These are phyloP conservation scores for Mortierella hygrophila DNA, from an alignment of 192 early-diverging fungal species.

Conservation along the genomic window DNA sequence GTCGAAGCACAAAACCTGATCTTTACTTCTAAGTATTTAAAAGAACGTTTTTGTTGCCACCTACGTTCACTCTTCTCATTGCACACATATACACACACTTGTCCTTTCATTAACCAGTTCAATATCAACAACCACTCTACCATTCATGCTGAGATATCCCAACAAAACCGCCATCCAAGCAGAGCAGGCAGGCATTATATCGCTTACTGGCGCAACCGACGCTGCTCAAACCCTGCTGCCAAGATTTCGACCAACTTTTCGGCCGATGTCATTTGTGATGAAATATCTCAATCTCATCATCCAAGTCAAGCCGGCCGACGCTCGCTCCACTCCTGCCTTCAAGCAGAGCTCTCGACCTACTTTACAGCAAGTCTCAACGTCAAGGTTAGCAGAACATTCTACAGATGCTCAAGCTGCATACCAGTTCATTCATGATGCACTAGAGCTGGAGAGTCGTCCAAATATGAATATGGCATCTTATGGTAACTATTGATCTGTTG, in stretches of 20 bases:
- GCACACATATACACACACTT: background rate
- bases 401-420: conserved; percentile 59
- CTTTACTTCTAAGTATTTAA: background rate
- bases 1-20: background rate
- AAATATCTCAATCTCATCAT: background rate
- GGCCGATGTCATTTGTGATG: conserved; percentile 1
- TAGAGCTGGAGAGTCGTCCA: conserved; percentile 82
- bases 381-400: conserved; percentile 44
- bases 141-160: background rate
- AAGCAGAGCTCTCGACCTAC: background rate
- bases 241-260: background rate
- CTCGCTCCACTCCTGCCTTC: background rate
- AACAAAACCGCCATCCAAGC: conserved; percentile 1
- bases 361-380: conserved; percentile 42
- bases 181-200: background rate
- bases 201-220: background rate
- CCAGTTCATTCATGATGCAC: conserved; percentile 56
- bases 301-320: background rate
- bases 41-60: background rate
- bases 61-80: too few relatives aligned
- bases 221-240: background rate
- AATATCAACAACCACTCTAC: background rate
- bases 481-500: conserved; percentile 62
- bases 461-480: conserved; percentile 80
- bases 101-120: background rate